These are phyloP conservation scores for Choiromyces venosus DNA, from an alignment of 495 filamentous ascomycete genomes.

Conservation along the genomic window DNA sequence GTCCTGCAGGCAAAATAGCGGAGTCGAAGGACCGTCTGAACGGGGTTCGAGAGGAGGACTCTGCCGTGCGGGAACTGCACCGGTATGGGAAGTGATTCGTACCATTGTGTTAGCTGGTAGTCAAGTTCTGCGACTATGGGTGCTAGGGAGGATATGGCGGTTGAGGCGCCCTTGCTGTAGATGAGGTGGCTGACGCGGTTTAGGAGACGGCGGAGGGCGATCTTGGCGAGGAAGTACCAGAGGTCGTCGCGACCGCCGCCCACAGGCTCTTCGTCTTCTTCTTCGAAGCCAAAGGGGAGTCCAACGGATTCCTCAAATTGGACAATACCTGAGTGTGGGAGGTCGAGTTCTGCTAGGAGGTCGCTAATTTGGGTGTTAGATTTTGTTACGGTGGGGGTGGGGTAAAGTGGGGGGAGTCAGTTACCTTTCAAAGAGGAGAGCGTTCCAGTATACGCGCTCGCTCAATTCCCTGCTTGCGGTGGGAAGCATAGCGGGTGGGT, in stretches of 20 bases:
- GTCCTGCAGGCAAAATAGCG: constrained; percentile 79
- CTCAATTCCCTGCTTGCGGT: constrained; percentile 62
- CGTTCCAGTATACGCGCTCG: constrained; percentile 77
- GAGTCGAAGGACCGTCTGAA: constrained; percentile 71
- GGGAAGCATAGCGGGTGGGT: constrained; percentile 58
- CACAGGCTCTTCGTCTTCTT: constrained; percentile 49
- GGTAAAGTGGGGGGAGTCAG: constrained; percentile 7
- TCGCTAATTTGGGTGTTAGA: constrained; percentile 49
- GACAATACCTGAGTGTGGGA: constrained; percentile 75
- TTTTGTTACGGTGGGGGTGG: neutral
- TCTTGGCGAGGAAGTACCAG: constrained; percentile 80
- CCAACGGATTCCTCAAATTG: constrained; percentile 75
- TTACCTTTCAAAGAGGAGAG: constrained; percentile 65
- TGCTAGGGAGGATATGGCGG: constrained; percentile 63
- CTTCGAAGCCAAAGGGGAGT: constrained; percentile 69
- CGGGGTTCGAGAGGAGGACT: constrained; percentile 59
- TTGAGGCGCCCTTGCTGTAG: constrained; percentile 66
- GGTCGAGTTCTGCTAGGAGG: constrained; percentile 70
- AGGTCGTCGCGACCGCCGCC: constrained; percentile 64
- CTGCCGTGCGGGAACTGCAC: constrained; percentile 69
- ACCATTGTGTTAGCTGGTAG: constrained; percentile 78
- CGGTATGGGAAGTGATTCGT: constrained; percentile 65
- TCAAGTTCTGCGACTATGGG: constrained; percentile 74
- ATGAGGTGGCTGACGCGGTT: constrained; percentile 77
- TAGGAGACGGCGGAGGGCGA: constrained; percentile 66